phyloP scores from a whole-genome alignment of 495 filamentous ascomycete genomes.

The Cladorrhinum samala region DNA sequence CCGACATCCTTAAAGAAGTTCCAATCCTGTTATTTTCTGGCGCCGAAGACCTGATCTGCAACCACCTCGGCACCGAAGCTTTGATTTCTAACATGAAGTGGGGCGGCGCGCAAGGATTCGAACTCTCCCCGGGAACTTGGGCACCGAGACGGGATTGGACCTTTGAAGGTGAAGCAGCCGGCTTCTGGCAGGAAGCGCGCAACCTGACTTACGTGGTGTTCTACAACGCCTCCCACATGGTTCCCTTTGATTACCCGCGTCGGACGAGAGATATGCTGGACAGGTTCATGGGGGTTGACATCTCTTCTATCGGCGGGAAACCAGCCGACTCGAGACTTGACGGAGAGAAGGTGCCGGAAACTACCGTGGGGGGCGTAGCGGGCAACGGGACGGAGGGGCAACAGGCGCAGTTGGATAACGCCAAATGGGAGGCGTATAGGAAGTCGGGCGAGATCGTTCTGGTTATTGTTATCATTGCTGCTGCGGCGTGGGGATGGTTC shows the following conservation, averaged over 20 bases:
- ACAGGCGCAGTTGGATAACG: conserved; percentile 67
- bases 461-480: conserved; percentile 74
- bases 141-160: conserved; percentile 89
- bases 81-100: conserved; percentile 88
- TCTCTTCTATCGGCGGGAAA: conserved; percentile 77
- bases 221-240: conserved; percentile 96
- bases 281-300: conserved; percentile 91
- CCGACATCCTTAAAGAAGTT: conserved; percentile 67
- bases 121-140: conserved; percentile 82
- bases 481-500: conserved; percentile 74
- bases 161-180: conserved; percentile 85
- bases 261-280: conserved; percentile 94
- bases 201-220: conserved; percentile 95
- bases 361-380: conserved; percentile 67
- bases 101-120: conserved; percentile 86
- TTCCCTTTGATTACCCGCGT: conserved; percentile 86
- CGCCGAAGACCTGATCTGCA: conserved; percentile 92
- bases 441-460: conserved; percentile 87
- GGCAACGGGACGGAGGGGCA: conserved; percentile 72
- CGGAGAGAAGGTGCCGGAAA: conserved; percentile 80
- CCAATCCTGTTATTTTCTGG: conserved; percentile 85
- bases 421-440: conserved; percentile 88
- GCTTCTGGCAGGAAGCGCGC: conserved; percentile 87
- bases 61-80: conserved; percentile 89
- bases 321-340: conserved; percentile 84